A percentile compares a stretch with the other conserved stretches of the same genome.
Conservation (phyloP, 148 eudicot species). For the Rhododendron simsii region DNA sequence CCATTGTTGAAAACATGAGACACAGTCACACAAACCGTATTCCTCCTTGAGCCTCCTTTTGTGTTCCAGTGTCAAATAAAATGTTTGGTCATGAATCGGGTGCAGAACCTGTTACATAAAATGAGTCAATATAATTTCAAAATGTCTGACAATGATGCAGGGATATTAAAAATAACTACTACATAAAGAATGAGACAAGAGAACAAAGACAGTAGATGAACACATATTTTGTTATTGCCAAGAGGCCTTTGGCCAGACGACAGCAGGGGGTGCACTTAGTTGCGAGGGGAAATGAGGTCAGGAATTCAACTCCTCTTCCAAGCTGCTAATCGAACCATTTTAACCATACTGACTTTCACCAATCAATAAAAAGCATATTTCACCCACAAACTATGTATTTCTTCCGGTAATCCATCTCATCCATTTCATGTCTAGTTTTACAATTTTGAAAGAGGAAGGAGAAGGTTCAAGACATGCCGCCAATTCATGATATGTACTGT, state of each 20-base stretch:
- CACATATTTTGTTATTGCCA: background rate
- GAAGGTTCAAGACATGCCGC: background rate
- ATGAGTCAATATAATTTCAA: background rate
- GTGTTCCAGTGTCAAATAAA: slow-evolving; percentile 40
- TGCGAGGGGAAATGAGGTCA: background rate
- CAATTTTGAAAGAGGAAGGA: background rate
- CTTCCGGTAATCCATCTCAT: background rate
- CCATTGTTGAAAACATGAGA: background rate
- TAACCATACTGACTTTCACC: background rate
- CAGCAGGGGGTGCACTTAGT: background rate
- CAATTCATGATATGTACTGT: background rate
- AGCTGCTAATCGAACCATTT: background rate
- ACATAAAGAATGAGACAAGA: background rate
- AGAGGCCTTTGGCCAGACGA: background rate
- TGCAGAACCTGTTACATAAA: slow-evolving; percentile 30
- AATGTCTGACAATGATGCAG: background rate
- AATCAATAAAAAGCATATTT: background rate
- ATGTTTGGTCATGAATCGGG: slow-evolving; percentile 48
- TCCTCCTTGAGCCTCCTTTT: slow-evolving; percentile 39
- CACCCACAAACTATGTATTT: background rate
- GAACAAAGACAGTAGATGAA: background rate
- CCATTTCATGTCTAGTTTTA: background rate
- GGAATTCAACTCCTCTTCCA: background rate
- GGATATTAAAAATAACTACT: background rate
- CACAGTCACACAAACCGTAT: slow-evolving; percentile 26